These are phyloP conservation scores for Yarrowia yakushimensis DNA, from an alignment of 805 yeast species.

Conservation along the genomic window DNA sequence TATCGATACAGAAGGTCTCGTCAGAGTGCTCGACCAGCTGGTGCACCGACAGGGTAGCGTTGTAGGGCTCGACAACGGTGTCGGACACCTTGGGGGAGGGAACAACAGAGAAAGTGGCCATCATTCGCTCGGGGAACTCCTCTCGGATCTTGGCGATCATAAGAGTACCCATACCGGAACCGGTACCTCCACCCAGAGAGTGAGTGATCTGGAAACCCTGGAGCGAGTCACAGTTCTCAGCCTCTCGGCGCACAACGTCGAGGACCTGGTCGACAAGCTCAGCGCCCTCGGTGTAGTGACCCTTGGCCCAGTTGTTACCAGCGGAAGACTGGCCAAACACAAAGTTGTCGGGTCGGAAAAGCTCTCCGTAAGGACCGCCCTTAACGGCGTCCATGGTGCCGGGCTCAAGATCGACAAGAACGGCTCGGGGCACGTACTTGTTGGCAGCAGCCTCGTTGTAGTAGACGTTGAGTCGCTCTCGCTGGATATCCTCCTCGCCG, in stretches of 20 bases:
- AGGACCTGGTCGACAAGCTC: conserved; percentile 85
- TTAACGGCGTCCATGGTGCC: conserved; percentile 87
- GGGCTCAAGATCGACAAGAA: conserved; percentile 88
- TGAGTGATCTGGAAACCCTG: conserved; percentile 93
- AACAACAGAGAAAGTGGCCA: conserved; percentile 90
- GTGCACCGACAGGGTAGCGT: conserved; percentile 85
- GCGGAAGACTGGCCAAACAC: conserved; percentile 90
- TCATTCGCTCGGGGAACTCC: conserved; percentile 93
- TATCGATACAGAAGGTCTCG: conserved; percentile 93
- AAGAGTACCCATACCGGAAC: conserved; percentile 94
- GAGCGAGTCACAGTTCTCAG: conserved; percentile 85
- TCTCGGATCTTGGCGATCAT: conserved; percentile 82
- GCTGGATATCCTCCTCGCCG: conserved; percentile 33
- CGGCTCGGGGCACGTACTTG: conserved; percentile 91
- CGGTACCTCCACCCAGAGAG: conserved; percentile 89
- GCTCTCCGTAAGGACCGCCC: conserved; percentile 73
- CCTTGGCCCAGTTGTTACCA: conserved; percentile 96
- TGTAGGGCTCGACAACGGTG: conserved; percentile 93
- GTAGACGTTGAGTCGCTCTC: conserved; percentile 69
- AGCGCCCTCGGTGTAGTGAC: conserved; percentile 95
- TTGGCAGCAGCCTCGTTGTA: conserved; percentile 83
- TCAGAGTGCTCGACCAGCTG: conserved; percentile 88
- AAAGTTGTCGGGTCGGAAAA: conserved; percentile 89
- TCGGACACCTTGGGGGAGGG: conserved; percentile 90
- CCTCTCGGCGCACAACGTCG: conserved; percentile 90